These are phyloP conservation scores for Setaria italica DNA, from an alignment of 202 grass and related monocot genomes.

Conservation along the genomic window DNA sequence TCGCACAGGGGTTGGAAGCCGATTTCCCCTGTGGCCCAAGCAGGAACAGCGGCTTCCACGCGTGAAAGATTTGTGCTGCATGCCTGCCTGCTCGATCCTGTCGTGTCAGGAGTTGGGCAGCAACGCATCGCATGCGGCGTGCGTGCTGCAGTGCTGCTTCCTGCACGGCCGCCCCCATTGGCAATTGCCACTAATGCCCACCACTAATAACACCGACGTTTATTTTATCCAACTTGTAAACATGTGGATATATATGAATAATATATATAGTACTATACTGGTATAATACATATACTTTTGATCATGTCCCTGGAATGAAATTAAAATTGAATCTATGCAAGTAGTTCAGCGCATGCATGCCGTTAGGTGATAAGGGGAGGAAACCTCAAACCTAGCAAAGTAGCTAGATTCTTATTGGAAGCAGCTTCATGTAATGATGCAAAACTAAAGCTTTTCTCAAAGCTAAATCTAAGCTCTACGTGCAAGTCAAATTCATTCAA, in stretches of 20 bases:
- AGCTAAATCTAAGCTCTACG: slow-evolving; percentile 16
- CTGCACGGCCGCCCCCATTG: background rate
- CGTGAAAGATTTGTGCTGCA: slow-evolving; percentile 42
- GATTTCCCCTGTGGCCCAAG: slow-evolving; percentile 4
- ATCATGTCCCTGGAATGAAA: background rate
- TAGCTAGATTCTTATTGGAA: background rate
- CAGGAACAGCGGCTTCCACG: slow-evolving; percentile 45
- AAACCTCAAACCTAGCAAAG: slow-evolving; percentile 11
- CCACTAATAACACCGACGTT: background rate
- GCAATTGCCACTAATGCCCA: slow-evolving; percentile 20
- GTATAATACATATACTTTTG: background rate
- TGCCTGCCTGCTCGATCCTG: background rate
- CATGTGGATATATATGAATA: background rate
- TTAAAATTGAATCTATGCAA: background rate
- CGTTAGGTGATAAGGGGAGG: slow-evolving; percentile 9
- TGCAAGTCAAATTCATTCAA: slow-evolving; percentile 33
- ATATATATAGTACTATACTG: background rate
- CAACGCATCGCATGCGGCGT: slow-evolving; percentile 16
- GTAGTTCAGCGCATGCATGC: background rate
- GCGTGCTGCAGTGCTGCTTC: slow-evolving; percentile 5
- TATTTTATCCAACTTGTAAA: background rate
- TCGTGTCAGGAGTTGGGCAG: slow-evolving; percentile 41
- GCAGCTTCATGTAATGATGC: slow-evolving; percentile 38
- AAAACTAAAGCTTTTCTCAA: slow-evolving; percentile 26
- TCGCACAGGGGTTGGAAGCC: background rate